phyloP scores from a whole-genome alignment of 331 rosid species.

The Telfairia occidentalis region DNA sequence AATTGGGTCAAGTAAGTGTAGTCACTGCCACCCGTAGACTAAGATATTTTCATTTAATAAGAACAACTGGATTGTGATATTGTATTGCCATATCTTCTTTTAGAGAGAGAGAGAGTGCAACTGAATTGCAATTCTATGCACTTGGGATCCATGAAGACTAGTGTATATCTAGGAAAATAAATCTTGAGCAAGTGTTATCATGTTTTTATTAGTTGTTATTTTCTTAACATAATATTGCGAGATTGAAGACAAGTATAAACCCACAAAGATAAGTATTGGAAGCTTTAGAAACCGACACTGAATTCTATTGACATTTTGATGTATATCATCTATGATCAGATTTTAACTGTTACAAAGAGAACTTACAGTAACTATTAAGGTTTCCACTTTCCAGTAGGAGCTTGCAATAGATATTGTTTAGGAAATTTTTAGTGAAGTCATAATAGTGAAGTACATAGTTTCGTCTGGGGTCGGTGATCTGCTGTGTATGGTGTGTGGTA shows the following conservation, averaged over 20 bases:
- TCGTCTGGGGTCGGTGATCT: background rate
- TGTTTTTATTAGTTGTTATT: background rate
- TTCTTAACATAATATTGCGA: background rate
- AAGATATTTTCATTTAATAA: background rate
- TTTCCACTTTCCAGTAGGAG: background rate
- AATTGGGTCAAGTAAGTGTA: conserved; percentile 78
- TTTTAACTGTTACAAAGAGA: background rate
- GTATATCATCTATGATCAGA: background rate
- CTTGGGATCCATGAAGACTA: background rate
- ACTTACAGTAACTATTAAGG: background rate
- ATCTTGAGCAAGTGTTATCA: background rate
- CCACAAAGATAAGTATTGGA: background rate
- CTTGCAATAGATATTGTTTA: background rate
- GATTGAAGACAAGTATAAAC: background rate
- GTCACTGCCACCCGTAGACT: background rate
- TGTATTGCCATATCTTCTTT: background rate
- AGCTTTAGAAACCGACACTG: background rate
- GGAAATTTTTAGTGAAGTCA: background rate
- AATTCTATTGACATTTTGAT: background rate
- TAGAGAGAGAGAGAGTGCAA: background rate
- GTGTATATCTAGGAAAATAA: background rate
- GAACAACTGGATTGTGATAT: background rate
- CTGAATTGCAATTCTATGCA: background rate
- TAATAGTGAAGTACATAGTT: background rate
- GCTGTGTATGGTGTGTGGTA: background rate